Conservation (phyloP, 345 rosid genomes). For the Eucalyptus viminalis region DNA sequence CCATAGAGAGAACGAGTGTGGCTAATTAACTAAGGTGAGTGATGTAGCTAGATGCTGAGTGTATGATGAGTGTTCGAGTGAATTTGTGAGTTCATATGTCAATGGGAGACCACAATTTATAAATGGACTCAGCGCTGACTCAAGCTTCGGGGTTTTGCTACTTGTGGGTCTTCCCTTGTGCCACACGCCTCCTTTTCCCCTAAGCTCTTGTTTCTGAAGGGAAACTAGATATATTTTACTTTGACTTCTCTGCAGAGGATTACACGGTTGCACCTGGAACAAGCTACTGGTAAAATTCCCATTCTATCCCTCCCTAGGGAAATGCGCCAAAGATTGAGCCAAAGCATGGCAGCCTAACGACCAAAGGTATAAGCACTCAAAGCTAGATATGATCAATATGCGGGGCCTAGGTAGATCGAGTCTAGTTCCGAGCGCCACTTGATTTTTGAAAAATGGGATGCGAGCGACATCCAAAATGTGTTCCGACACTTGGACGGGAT, state of each 20-base stretch:
- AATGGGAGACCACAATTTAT: not conserved
- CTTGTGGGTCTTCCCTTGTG: not conserved
- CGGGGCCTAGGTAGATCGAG: no score
- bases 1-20: not conserved
- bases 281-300: not conserved
- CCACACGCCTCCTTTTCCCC: not conserved
- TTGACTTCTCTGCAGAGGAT: not conserved
- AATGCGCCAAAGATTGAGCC: no score
- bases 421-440: no score
- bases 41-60: not conserved
- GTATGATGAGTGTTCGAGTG: not conserved
- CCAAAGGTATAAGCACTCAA: no score
- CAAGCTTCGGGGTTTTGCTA: not conserved
- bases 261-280: not conserved
- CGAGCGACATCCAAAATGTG: no score
- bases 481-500: no score
- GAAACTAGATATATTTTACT: not conserved
- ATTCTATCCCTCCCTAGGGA: no score
- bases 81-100: not conserved
- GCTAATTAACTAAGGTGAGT: not conserved
- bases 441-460: no score
- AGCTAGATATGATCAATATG: no score
- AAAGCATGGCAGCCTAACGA: no score
- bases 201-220: not conserved
- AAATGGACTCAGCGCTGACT: not conserved